Evolutionary conservation across 1,284 basidiomycete species (phyloP).

Genomic region (Cutaneotrichosporon cutaneum): DNA sequence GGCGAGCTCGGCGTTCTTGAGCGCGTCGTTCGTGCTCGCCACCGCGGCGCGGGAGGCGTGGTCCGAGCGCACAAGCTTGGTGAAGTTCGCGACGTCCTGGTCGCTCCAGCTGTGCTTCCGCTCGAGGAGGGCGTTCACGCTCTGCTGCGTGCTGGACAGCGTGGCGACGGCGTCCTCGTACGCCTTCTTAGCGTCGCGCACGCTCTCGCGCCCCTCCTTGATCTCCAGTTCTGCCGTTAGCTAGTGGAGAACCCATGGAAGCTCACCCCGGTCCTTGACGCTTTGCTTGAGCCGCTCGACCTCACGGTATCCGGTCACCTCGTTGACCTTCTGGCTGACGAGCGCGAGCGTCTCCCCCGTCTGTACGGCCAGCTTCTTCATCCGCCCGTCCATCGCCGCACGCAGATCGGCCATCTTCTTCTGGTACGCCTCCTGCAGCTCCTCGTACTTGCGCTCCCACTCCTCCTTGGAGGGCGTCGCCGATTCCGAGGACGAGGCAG

Average conservation of each 20-base stretch:
- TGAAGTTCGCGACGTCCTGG: constrained; percentile 76
- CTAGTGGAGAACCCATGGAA: not conserved
- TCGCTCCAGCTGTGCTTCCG: constrained; percentile 80
- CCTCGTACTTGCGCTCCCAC: constrained; percentile 11
- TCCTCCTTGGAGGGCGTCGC: constrained; percentile 1
- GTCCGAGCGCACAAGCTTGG: constrained; percentile 79
- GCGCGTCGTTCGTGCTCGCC: constrained; percentile 62
- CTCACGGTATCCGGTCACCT: constrained; percentile 82
- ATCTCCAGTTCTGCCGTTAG: constrained; percentile 40
- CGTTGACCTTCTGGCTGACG: constrained; percentile 74
- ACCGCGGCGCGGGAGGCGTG: constrained; percentile 79
- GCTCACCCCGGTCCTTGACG: constrained; percentile 21
- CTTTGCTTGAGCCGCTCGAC: constrained; percentile 73
- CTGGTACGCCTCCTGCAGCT: constrained; percentile 12
- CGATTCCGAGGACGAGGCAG: not conserved
- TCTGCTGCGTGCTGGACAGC: constrained; percentile 76
- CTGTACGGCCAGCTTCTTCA: constrained; percentile 24
- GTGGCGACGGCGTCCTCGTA: constrained; percentile 71
- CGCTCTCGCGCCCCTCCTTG: constrained; percentile 58
- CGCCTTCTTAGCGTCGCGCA: constrained; percentile 68
- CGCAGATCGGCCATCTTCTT: constrained; percentile 7
- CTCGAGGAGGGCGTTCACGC: constrained; percentile 86
- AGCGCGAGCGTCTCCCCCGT: constrained; percentile 61
- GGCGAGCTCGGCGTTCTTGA: constrained; percentile 67
- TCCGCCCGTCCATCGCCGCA: not conserved